Evolutionary conservation across 1,139 yeast genomes (phyloP), one percentile per base, ranked within the genome.

Genomic region (Kodamaea ohmeri): DNA sequence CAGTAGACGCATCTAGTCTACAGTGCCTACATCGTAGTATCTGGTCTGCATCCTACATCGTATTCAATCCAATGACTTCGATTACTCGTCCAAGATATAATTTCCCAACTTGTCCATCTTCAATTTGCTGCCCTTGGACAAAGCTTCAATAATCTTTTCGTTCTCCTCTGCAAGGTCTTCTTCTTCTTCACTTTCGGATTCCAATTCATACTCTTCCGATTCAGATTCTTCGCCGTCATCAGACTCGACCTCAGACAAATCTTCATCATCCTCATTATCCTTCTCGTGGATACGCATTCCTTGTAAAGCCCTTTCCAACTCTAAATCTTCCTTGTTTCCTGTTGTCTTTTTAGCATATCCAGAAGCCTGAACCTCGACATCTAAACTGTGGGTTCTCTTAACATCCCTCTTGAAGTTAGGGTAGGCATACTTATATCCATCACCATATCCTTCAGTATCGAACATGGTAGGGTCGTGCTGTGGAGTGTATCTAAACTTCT

Each of bases 301-400:
- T 51, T 72, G 61, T 41, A 88, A 79, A 0, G 95, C 95, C 36
- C 69, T 73, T 56, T 89, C 96, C 49, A 89, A 70, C 44, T 85
- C 94, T 47, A 75, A 73, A 35, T 60, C 70, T 43, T 69, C 73
- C 42, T 73, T 78, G 40, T 65, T 68, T 6, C 78, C 75, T 22
- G 66, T 63, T 52, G 75, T 77, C 63, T 86, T 85, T 58, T 83
- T 87, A 36, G 82, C 79, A 58, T 77, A 88, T 1, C 99, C 99
- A 1, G 96, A 87, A 0, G 98, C 98, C 52, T 83, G 82, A 4
- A 92, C 95, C 47, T 82, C 79, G 12, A 80, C 74, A 63, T 92
- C 99, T 48, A 92, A 70, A 42, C 77, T 76, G 35, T 77, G 83
- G 11, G 61, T 67, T 54, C 97, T 76, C 43, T 66, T 49, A 3